Base-by-base conservation (phyloP, 306 rosid species). In the Albizia julibrissin region DNA sequence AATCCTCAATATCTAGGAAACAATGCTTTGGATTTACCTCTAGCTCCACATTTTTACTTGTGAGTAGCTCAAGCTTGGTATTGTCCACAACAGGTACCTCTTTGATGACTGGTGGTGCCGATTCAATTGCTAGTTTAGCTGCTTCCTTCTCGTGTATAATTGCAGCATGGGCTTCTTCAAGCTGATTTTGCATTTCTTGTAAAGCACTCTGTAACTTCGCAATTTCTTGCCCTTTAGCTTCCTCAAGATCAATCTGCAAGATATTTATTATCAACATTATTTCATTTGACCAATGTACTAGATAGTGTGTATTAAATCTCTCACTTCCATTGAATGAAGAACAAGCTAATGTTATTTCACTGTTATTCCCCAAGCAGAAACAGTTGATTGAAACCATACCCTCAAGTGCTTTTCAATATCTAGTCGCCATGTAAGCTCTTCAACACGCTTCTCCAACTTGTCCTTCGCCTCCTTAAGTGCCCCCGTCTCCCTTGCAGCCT, bases 401-500 rank as follows among this genome's bases (percentile, higher is more conserved):
- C 97, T 87, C 89, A 88, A 72, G 88, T 92, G 93, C 84, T 94
- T 94, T 81, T 94, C 98, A 78, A 94, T 46, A 47, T 94, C 94
- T 56, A 94, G 86, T 86, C 98, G 84, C 98, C 98, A 94, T 68
- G 92, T 84, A 54, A 94, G 91, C 86, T 94, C 98, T 84, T 94
- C 98, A 16, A 94, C 98, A 5, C 94, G 98, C 87, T 94, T 94
- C 88, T 94, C 98, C 89, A 94, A 82, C 85, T 91, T 94, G 90
- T 94, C 98, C 90, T 94, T 94, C 2, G 98, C 98, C 81, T 92
- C 98, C 89, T 90, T 94, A 67, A 94, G 98, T 62, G 97, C 98
- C 10, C 98, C 98, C 0, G 97, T 88, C 69, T 94, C 98, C 86
- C 94, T 90, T 80, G 98, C 97, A 84, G 94, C 98, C 98, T 94